Percentiles rank a stretch among this genome's conserved stretches.
phyloP scores from a whole-genome alignment of 1,139 yeast genomes.

The Saccharomycopsis crataegensis region DNA sequence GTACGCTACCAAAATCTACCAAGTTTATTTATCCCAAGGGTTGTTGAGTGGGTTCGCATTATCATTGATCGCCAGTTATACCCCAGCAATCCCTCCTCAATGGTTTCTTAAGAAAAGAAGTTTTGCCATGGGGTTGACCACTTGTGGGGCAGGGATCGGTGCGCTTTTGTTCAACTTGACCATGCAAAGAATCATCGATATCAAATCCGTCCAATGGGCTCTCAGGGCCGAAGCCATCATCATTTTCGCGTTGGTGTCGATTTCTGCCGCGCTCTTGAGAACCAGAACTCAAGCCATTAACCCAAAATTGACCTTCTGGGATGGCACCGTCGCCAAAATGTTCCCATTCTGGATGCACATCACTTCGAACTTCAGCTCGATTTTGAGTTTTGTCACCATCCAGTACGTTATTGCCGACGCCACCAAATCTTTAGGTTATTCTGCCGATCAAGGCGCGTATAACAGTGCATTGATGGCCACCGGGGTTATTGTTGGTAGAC shows the following conservation, averaged over 20 bases:
- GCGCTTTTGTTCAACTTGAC: constrained; percentile 34
- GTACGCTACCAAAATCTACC: constrained; percentile 46
- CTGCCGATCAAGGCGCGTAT: constrained; percentile 47
- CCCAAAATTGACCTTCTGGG: constrained; percentile 25
- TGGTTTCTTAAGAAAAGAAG: constrained; percentile 49
- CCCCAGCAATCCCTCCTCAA: constrained; percentile 41
- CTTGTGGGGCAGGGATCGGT: constrained; percentile 52
- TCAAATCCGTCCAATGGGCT: constrained; percentile 58
- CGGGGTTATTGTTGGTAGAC: constrained; percentile 59
- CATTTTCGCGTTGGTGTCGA: constrained; percentile 29
- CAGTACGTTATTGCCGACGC: constrained; percentile 55
- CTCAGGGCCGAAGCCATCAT: constrained; percentile 47
- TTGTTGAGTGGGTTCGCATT: constrained; percentile 52
- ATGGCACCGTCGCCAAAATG: constrained; percentile 27
- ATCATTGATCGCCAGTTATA: constrained; percentile 50
- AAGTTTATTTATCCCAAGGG: constrained; percentile 58
- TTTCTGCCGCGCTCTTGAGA: constrained; percentile 34
- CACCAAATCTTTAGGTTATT: constrained; percentile 51
- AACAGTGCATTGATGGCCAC: constrained; percentile 54
- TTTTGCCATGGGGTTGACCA: constrained; percentile 43
- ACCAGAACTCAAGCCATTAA: constrained; percentile 35
- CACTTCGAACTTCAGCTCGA: constrained; percentile 43
- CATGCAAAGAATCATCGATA: constrained; percentile 30
- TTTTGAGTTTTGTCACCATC: constrained; percentile 51
- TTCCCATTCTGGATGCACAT: constrained; percentile 37